These are phyloP conservation scores for Trypanosoma conorhini DNA, from an alignment of 208 protist species.

Conservation along the genomic window DNA sequence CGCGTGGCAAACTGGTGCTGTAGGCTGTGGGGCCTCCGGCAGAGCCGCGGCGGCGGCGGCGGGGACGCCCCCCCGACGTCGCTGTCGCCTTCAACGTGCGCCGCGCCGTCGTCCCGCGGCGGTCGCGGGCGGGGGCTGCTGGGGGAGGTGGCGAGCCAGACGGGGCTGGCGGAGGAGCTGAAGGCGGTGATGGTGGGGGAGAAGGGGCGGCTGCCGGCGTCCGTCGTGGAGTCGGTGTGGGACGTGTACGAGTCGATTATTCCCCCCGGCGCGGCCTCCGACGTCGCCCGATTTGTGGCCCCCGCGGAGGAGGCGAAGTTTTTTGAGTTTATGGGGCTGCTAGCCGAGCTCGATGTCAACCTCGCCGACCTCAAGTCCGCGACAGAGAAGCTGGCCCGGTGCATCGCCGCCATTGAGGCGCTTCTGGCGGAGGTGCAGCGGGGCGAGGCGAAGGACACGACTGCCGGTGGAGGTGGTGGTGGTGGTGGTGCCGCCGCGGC, in stretches of 20 bases:
- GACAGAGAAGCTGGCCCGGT: slow-evolving; percentile 28
- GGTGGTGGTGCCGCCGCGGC: slow-evolving; percentile 8
- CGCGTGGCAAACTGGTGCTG: slow-evolving; percentile 71
- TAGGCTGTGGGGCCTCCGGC: slow-evolving; percentile 57
- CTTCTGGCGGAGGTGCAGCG: slow-evolving; percentile 7
- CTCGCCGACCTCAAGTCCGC: slow-evolving; percentile 39
- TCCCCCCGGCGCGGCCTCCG: slow-evolving; percentile 33
- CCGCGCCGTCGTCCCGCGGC: background rate
- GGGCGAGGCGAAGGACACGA: background rate
- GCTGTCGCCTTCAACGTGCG: background rate
- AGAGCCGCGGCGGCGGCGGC: slow-evolving; percentile 11
- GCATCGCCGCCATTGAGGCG: slow-evolving; percentile 12
- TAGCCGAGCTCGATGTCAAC: slow-evolving; percentile 64
- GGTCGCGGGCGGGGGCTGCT: background rate
- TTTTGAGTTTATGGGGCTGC: slow-evolving; percentile 53
- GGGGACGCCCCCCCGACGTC: background rate
- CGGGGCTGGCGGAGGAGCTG: slow-evolving; percentile 28
- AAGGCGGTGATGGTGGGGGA: slow-evolving; percentile 44
- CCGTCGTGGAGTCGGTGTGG: slow-evolving; percentile 71
- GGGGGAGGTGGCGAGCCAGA: slow-evolving; percentile 16
- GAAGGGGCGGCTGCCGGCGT: slow-evolving; percentile 44
- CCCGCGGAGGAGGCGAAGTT: slow-evolving; percentile 35
- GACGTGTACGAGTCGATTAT: slow-evolving; percentile 66
- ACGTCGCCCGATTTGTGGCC: slow-evolving; percentile 34
- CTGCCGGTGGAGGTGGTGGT: background rate